Evolutionary conservation across 164 flowering plant genomes (phyloP).

Genomic region (Vitis cinerea): DNA sequence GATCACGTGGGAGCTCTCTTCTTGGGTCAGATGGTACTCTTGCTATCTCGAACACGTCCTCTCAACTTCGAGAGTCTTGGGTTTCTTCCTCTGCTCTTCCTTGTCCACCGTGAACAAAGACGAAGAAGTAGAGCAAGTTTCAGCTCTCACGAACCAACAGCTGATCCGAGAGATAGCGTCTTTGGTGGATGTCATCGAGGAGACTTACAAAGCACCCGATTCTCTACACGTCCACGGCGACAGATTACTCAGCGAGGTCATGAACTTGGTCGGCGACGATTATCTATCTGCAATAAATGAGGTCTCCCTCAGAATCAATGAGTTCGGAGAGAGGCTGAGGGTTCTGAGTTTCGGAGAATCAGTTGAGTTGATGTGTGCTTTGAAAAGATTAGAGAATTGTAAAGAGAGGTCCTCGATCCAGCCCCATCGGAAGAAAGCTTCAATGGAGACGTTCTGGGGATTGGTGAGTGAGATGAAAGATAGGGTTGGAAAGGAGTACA

Average conservation of each 20-base stretch:
- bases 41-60: constrained; percentile 53
- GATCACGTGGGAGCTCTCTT: constrained; percentile 53
- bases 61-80: constrained; percentile 45
- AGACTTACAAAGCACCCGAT: constrained; percentile 49
- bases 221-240: constrained; percentile 21
- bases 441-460: constrained; percentile 41
- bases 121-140: constrained; percentile 24
- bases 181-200: constrained; percentile 47
- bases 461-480: constrained; percentile 41
- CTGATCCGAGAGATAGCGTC: constrained; percentile 51
- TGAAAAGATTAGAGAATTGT: constrained; percentile 64
- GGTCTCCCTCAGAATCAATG: constrained; percentile 41
- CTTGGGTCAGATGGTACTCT: constrained; percentile 75
- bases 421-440: constrained; percentile 21
- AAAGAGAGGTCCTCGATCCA: constrained; percentile 36
- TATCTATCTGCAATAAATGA: constrained; percentile 39
- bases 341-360: constrained; percentile 58
- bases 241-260: constrained; percentile 36
- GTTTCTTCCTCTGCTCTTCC: constrained; percentile 41
- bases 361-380: constrained; percentile 49
- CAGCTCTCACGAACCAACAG: constrained; percentile 34
- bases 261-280: constrained; percentile 44
- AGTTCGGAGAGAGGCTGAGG: constrained; percentile 47
- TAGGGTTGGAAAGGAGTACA: constrained; percentile 22
- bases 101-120: constrained; percentile 15